Evolutionary conservation across 164 flowering plant genomes (phyloP).

Genomic region (Stephania japonica): DNA sequence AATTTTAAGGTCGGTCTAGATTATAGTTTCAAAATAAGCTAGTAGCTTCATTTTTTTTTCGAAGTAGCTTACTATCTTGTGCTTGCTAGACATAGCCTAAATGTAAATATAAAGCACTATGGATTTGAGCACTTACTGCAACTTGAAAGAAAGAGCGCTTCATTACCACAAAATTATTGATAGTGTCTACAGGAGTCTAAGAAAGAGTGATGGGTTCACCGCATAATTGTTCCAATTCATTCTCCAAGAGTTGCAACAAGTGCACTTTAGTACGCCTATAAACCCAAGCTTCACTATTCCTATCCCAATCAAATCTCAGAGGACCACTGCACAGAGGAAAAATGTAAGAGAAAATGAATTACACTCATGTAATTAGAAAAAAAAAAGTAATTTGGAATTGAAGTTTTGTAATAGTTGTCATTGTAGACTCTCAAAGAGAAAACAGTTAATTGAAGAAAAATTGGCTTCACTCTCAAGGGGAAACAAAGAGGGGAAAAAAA

Average conservation of each 20-base stretch:
- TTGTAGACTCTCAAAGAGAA: neutral
- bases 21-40: neutral
- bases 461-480: neutral
- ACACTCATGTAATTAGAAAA: neutral
- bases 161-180: neutral
- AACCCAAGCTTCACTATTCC: slow-evolving; percentile 51
- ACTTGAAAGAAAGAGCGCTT: neutral
- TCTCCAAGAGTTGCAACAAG: slow-evolving; percentile 45
- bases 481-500: no score
- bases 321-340: slow-evolving; percentile 66
- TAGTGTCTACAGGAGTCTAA: slow-evolving; percentile 15
- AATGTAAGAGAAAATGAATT: neutral
- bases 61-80: no score
- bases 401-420: no score
- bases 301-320: slow-evolving; percentile 87
- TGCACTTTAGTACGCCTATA: slow-evolving; percentile 68
- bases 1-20: no score
- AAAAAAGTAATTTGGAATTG: no score
- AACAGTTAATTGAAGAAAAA: neutral
- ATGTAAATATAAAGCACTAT: neutral
- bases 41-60: no score
- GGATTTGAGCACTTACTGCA: neutral
- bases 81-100: no score
- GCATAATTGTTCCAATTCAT: slow-evolving; percentile 65
- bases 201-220: slow-evolving; percentile 58